These are phyloP conservation scores for Xylariaceae sp. DNA, from an alignment of 2,329 filamentous ascomycete genomes.

Conservation along the genomic window DNA sequence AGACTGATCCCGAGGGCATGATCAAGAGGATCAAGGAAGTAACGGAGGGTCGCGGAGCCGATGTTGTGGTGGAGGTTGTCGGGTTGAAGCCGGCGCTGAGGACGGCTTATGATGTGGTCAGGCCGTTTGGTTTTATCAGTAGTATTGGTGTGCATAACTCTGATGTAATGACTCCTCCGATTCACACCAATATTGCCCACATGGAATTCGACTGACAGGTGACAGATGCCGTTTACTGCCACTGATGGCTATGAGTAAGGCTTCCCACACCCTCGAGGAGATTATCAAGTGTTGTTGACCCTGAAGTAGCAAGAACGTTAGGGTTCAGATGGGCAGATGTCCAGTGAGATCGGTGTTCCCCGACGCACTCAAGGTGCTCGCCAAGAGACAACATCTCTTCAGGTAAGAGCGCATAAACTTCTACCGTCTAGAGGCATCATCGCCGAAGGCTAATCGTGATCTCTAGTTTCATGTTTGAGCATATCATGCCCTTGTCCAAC, in stretches of 20 bases:
- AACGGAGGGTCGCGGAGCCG: conserved; percentile 77
- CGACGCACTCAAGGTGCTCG: conserved; percentile 60
- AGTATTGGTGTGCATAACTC: conserved; percentile 74
- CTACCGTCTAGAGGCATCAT: not conserved
- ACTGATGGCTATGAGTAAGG: conserved; percentile 57
- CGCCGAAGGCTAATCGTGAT: conserved; percentile 12
- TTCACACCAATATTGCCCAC: not conserved
- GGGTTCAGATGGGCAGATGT: conserved; percentile 71
- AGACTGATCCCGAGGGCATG: conserved; percentile 61
- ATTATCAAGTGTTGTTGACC: conserved; percentile 18
- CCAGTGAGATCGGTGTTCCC: conserved; percentile 68
- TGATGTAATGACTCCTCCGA: conserved; percentile 53
- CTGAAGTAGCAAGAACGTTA: conserved; percentile 61
- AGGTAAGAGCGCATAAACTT: conserved; percentile 49
- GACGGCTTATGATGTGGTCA: conserved; percentile 66
- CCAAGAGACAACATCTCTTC: conserved; percentile 62
- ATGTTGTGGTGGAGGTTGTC: conserved; percentile 78
- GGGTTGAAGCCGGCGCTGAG: conserved; percentile 65
- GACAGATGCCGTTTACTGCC: conserved; percentile 63
- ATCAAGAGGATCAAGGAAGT: conserved; percentile 66
- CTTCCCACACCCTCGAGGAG: conserved; percentile 3
- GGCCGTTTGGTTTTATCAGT: conserved; percentile 69
- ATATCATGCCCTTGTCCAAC: conserved; percentile 65
- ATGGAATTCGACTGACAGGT: conserved; percentile 20
- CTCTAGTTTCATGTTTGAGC: conserved; percentile 67